Evolutionary conservation across 2,329 filamentous ascomycete species (phyloP), one percentile per base, ranked within the genome.

Genomic region (Fusarium sp.): DNA sequence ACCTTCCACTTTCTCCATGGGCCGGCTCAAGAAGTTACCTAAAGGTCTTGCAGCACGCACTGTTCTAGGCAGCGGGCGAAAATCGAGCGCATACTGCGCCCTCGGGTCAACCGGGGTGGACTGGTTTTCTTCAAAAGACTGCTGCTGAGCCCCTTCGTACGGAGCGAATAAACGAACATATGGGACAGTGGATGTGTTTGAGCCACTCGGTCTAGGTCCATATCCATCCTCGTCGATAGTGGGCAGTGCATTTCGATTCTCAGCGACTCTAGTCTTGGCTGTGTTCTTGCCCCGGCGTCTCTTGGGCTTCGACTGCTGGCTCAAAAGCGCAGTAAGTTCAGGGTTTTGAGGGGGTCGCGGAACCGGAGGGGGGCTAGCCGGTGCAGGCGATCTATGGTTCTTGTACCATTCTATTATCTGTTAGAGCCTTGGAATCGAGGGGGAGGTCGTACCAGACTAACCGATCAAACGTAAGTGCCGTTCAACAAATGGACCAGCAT

Each of bases 401-500:
- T 70, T 65, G 50, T 68, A 77, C 61, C 73, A 72, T 9, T 66
- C 75, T 77, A 6, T 11, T 24, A 4, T 26, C 14, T 24, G 36
- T 77, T 24, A 77, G 44, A 11, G 39, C 38, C 18, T n/a, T 26
- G 24, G 6, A 20, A 24, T 6, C 24, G 56, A 31, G 31, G 10
- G 22, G 22, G 11, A 6, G 6, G 14, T 7, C 22, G 5, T 20
- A 13, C n/a, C 4, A 8, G 14, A 68, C 77, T 57, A 51, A 80
- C 78, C 72, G 7, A 74, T 54, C 22, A 79, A 62, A 22, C 62
- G 53, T 30, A 76, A 74, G 61, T 85, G 81, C 61, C 82, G 79
- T 7, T 70, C 58, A 14, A 85, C 78, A 58, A 81, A 84, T 20
- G 61, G 35, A 5, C 61, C 68, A 2, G 82, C 83, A 33, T 81